These are phyloP conservation scores for Populus hybrid DNA, from an alignment of 441 rosid genomes.

Conservation along the genomic window DNA sequence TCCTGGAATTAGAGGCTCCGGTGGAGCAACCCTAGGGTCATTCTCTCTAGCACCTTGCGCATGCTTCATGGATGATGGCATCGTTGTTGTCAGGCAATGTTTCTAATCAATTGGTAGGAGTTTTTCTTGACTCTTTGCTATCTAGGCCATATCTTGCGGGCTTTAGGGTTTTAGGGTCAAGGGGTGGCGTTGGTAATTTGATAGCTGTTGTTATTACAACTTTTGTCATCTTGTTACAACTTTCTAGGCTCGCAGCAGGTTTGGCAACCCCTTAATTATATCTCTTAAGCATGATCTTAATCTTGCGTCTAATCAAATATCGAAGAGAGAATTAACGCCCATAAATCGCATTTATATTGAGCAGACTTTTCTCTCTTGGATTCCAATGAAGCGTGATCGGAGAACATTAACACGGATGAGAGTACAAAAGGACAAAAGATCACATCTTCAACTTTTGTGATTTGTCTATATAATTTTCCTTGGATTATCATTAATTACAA, in stretches of 20 bases:
- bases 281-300: conserved; percentile 14
- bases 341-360: neutral
- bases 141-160: conserved; percentile 8
- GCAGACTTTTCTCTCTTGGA: conserved; percentile 26
- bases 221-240: neutral
- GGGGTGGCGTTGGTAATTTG: too few relatives aligned
- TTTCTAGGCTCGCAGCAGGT: too few relatives aligned
- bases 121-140: conserved; percentile 14
- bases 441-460: conserved; percentile 10
- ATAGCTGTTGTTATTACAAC: neutral
- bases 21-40: neutral
- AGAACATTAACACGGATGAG: conserved; percentile 20
- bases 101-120: conserved; percentile 19
- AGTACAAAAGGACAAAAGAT: conserved; percentile 34
- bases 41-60: conserved; percentile 26
- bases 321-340: conserved; percentile 10
- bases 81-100: conserved; percentile 31
- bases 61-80: conserved; percentile 41
- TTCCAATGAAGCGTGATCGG: conserved; percentile 35
- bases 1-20: neutral
- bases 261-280: neutral
- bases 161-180: conserved; percentile 1
- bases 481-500: too few relatives aligned
- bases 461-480: neutral
- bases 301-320: conserved; percentile 15